Evolutionary conservation across 2,329 filamentous ascomycete genomes (phyloP).

Genomic region (Cercospora citrullina): DNA sequence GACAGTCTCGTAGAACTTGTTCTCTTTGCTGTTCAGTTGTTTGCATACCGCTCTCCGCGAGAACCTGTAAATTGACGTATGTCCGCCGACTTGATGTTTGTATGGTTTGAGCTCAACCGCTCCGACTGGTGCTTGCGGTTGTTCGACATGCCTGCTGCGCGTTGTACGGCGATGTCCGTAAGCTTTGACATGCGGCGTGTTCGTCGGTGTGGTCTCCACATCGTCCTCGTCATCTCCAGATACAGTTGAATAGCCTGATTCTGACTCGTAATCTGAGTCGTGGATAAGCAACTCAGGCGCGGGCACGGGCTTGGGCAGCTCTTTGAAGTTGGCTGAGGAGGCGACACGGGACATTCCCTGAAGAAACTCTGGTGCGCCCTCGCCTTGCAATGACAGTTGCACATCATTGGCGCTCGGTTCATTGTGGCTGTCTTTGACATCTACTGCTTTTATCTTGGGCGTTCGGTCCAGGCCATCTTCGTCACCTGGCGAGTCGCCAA

Average conservation of each 20-base stretch:
- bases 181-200: conserved; percentile 35
- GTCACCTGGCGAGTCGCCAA: conserved; percentile 42
- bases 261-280: conserved; percentile 44
- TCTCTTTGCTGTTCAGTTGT: conserved; percentile 95
- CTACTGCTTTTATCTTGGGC: conserved; percentile 19
- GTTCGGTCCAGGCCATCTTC: conserved; percentile 31
- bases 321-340: conserved; percentile 22
- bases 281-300: conserved; percentile 27
- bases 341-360: conserved; percentile 52
- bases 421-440: conserved; percentile 1
- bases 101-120: conserved; percentile 97
- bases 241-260: conserved; percentile 53
- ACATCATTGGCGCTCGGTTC: conserved; percentile 49
- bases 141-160: conserved; percentile 30
- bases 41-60: conserved; percentile 95
- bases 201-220: conserved; percentile 32
- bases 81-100: conserved; percentile 94
- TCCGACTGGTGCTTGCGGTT: conserved; percentile 64
- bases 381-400: conserved; percentile 62
- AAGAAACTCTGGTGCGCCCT: conserved; percentile 60
- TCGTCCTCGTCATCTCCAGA: conserved; percentile 47
- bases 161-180: conserved; percentile 26
- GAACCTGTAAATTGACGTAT: conserved; percentile 94
- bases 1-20: conserved; percentile 97
- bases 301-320: conserved; percentile 24